Percentiles rank a stretch among this genome's conserved stretches.
These are phyloP conservation scores for Pythium folliculosum DNA, from an alignment of 352 stramenopile species.

Conservation along the genomic window DNA sequence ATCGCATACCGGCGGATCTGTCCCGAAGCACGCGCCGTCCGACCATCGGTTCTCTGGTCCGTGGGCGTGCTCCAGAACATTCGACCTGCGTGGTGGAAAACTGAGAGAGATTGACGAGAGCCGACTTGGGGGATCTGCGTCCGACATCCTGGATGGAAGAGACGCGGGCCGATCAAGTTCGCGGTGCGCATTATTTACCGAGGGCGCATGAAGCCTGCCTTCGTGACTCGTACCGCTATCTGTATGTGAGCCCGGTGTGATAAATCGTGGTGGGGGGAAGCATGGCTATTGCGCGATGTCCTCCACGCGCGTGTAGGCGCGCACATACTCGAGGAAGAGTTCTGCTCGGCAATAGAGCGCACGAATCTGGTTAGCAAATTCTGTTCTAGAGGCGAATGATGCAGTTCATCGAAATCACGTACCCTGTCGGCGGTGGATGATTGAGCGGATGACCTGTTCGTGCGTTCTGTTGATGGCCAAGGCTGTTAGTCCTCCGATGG, in stretches of 20 bases:
- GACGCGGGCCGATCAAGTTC: too few relatives aligned
- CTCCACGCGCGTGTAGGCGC: constrained; percentile 43
- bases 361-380: not conserved
- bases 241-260: not conserved
- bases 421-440: constrained; percentile 43
- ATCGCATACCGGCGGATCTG: not conserved
- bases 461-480: constrained; percentile 27
- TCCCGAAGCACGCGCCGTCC: not conserved
- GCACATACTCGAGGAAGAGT: constrained; percentile 50
- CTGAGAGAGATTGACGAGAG: too few relatives aligned
- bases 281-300: constrained; percentile 16
- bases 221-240: not conserved
- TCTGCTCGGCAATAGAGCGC: constrained; percentile 16
- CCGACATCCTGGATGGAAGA: too few relatives aligned
- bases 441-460: constrained; percentile 39
- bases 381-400: not conserved
- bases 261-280: too few relatives aligned
- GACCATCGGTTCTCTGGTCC: too few relatives aligned
- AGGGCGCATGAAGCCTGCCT: not conserved
- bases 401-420: not conserved
- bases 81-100: not conserved
- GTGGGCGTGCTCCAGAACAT: too few relatives aligned
- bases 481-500: not conserved
- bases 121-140: too few relatives aligned
- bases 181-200: too few relatives aligned